Evolutionary conservation across 1,284 basidiomycete species (phyloP), one percentile per base, ranked within the genome.

Genomic region (Leccinum angustisporum): DNA sequence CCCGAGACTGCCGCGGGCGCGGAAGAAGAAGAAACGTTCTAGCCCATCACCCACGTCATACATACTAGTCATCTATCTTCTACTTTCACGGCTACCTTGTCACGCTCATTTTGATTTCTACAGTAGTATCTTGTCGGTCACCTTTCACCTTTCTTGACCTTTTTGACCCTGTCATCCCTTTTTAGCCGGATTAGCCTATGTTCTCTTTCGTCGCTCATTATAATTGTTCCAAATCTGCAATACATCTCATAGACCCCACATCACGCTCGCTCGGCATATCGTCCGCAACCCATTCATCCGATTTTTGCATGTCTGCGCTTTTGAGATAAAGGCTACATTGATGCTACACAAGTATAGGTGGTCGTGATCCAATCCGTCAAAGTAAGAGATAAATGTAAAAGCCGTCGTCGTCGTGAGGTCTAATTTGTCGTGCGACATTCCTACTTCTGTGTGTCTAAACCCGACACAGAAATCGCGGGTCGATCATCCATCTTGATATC

Each of bases 1-100:
- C 87, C 88, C 14, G 84, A 85, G 58, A 78, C 67, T 54, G 77
- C 74, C 53, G 77, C 69, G 21, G 68, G 71, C 4, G 76, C 73
- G 40, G 83, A 83, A 51, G 86, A 87, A 67, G 85, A 86, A 72
- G 86, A 87, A 77, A 87, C 85, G 57, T 82, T 82, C 68, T 82
- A 74, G 67, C 58, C 34, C 34, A 56, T 30, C 53, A 36, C 61
- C 54, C 58, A 56, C 59, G 25, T 57, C 59, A 40, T 55, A 63
- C 56, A 63, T 46, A 25, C 18, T 53, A 40, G 40, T 52, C 57
- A 55, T 43, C 60, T 46, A 61, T 56, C 34, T 33, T 38, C 54
- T 58, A 53, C 60, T 56, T 60, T 60, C 31, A 14, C 51, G 61
- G 30, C 51, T 52, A 48, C 60, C 38, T 66, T 58, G 59, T 64